phyloP scores from a whole-genome alignment of 768 basidiomycete species.

The Suillus alpinus region DNA sequence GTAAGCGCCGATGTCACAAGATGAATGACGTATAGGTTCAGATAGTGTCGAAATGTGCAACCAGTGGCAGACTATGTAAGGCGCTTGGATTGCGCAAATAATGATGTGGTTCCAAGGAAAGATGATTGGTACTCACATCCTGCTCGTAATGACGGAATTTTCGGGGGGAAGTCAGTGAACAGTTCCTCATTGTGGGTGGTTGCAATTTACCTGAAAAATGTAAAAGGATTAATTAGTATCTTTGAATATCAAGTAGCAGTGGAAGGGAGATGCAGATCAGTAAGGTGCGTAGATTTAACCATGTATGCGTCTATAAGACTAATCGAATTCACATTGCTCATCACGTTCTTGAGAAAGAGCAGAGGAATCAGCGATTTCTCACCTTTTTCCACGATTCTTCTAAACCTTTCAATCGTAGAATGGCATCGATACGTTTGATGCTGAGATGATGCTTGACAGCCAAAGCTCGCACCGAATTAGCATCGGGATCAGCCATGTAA shows the following conservation, averaged over 20 bases:
- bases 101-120: conserved; percentile 45
- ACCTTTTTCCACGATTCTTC: conserved; percentile 75
- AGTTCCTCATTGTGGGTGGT: background rate
- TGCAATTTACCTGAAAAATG: conserved; percentile 6
- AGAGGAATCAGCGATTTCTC: conserved; percentile 24
- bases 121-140: conserved; percentile 36
- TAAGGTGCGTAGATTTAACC: conserved; percentile 53
- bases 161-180: background rate
- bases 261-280: conserved; percentile 17
- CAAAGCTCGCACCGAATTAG: conserved; percentile 56
- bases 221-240: background rate
- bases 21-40: conserved; percentile 32
- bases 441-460: conserved; percentile 64
- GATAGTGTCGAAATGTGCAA: conserved; percentile 76
- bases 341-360: conserved; percentile 28
- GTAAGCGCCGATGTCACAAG: conserved; percentile 10
- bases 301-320: conserved; percentile 86
- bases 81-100: conserved; percentile 69
- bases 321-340: conserved; percentile 79
- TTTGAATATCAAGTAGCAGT: background rate
- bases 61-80: conserved; percentile 61
- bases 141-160: conserved; percentile 12
- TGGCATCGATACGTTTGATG: conserved; percentile 79
- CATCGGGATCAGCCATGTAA: conserved; percentile 56
- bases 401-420: conserved; percentile 77